Evolutionary conservation across 2,329 filamentous ascomycete genomes (phyloP), one percentile per base, ranked within the genome.

Genomic region (Apiospora kogelbergensis): DNA sequence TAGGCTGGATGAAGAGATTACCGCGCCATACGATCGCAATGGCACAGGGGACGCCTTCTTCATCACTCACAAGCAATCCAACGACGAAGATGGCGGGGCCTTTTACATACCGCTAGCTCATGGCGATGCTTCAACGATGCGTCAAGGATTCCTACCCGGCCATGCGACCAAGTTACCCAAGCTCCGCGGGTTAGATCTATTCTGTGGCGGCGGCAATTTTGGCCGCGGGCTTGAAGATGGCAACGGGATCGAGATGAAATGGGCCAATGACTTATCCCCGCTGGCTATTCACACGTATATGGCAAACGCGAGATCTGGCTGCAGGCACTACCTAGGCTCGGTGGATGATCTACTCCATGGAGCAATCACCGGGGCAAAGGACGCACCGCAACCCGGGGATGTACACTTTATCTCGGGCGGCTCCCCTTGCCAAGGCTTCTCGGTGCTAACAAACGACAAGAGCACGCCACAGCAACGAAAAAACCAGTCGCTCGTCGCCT

Each of bases 381-480:
- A 81, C 0, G 83, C 92, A 5, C 89, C 91, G 0, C 74, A 72
- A 0, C 83, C 91, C 0, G 91, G 90, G 0, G 82, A 89, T 0
- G 87, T 95, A 0, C 87, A 92, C 13, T 85, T 93, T 40, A 88
- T 95, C 10, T 87, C 87, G 1, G 93, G 88, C 1, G 93, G 93
- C 0, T 93, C 89, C 66, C 93, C 93, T 0, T 97, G 93, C 72
- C 92, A 91, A 20, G 93, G 91, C 0, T 96, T 94, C 74, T 94
- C 92, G 0, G 67, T 72, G 0, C 78, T 93, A 0, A 95, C 95
- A 6, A 73, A 73, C 0, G 79, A 90, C 73, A 89, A 85, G 73
- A 80, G 83, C 0, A 90, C 86, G 75, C 82, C 0, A 37, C 67
- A 81, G 4, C 90, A 92, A 10, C 79, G 89, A 6, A 88, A 88